These are phyloP conservation scores for Populus tremula DNA, from an alignment of 345 rosid species.

Conservation along the genomic window DNA sequence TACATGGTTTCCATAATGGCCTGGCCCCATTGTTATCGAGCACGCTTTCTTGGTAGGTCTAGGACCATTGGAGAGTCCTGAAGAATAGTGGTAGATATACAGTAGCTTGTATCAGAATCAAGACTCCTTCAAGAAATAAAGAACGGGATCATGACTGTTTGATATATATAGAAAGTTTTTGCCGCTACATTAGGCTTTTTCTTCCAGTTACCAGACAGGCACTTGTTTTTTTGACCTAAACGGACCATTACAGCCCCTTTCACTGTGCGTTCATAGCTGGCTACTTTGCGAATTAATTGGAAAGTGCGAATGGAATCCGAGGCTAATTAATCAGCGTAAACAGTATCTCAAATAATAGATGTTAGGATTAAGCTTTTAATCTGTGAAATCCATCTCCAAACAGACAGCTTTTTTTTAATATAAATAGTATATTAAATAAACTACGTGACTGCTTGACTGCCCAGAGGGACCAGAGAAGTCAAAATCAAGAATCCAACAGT, in stretches of 20 bases:
- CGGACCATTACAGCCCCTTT: not conserved
- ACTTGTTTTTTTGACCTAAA: not conserved
- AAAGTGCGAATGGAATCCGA: not conserved
- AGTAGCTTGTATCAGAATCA: not conserved
- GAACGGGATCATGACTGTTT: not conserved
- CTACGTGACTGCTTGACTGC: not conserved
- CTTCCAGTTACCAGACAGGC: not conserved
- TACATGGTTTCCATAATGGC: not conserved
- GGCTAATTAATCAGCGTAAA: not conserved
- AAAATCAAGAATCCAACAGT: not conserved
- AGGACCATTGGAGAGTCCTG: not conserved
- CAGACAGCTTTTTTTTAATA: not conserved
- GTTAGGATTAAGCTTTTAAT: not conserved
- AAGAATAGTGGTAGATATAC: not conserved
- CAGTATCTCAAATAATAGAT: not conserved
- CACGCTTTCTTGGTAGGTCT: not conserved
- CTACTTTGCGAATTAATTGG: not conserved
- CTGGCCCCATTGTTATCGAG: not conserved
- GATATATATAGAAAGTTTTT: not conserved
- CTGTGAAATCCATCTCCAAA: no score
- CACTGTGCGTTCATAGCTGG: not conserved
- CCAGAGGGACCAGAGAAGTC: not conserved
- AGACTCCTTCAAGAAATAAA: not conserved
- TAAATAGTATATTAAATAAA: no score
- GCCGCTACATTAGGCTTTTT: conserved; percentile 5